Evolutionary conservation across 306 rosid genomes (phyloP).

Genomic region (Prunus salicina): DNA sequence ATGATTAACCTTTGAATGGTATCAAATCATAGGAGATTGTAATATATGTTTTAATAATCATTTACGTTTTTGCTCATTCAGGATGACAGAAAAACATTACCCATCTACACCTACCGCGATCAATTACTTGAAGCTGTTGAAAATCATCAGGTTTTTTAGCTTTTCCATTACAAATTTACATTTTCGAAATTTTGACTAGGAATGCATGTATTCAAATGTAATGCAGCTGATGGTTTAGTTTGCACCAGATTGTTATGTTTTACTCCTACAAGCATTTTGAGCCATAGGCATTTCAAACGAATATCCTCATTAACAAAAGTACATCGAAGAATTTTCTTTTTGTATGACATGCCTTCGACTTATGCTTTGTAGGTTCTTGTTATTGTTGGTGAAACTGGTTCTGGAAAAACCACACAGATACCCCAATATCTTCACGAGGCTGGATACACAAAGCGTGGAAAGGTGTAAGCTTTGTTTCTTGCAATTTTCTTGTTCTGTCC

Average conservation of each 20-base stretch:
- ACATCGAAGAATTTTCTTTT: neutral
- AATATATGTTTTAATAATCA: constrained; percentile 7
- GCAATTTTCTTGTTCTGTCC: neutral
- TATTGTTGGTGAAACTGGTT: constrained; percentile 98
- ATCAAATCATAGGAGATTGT: constrained; percentile 6
- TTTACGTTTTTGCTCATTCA: constrained; percentile 29
- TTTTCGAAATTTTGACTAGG: neutral
- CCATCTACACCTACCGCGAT: constrained; percentile 74
- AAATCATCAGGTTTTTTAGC: constrained; percentile 65
- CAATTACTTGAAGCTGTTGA: constrained; percentile 72
- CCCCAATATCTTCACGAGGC: constrained; percentile 98
- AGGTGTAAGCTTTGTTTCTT: constrained; percentile 43
- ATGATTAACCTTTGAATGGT: constrained; percentile 11
- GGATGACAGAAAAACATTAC: constrained; percentile 82
- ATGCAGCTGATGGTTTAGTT: neutral
- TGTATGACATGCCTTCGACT: neutral
- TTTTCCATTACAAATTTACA: neutral
- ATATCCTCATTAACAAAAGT: neutral
- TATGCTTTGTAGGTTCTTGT: constrained; percentile 69
- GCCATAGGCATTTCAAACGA: neutral
- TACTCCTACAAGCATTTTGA: neutral
- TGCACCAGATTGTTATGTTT: neutral
- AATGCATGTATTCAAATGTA: neutral
- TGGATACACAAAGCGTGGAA: constrained; percentile 89
- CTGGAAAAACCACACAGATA: constrained; percentile 96